Evolutionary conservation across 2,329 filamentous ascomycete species (phyloP).

Genomic region (Diplocarpon mali): DNA sequence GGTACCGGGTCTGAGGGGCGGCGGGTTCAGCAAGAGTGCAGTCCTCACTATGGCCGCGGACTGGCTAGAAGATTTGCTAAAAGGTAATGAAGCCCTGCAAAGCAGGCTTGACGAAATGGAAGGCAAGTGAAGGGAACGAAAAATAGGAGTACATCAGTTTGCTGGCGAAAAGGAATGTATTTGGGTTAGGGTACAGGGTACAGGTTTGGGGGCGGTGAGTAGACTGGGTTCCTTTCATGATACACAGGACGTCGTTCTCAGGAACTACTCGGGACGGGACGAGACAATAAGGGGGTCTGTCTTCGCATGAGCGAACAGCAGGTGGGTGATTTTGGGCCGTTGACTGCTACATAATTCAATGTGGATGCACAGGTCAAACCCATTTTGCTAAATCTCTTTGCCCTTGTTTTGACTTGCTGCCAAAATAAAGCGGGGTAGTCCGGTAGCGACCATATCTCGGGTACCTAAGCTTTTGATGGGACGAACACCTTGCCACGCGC

Average conservation of each 20-base stretch:
- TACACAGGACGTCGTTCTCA: slow-evolving; percentile 6
- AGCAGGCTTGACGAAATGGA: slow-evolving; percentile 40
- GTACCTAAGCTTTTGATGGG: no score
- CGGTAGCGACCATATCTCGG: no score
- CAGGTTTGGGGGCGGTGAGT: not conserved
- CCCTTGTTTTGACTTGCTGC: no score
- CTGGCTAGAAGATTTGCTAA: slow-evolving; percentile 63
- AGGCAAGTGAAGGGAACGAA: slow-evolving; percentile 7
- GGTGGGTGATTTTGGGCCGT: no score
- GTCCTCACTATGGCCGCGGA: slow-evolving; percentile 66
- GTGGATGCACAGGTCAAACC: no score
- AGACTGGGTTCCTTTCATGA: slow-evolving; percentile 6
- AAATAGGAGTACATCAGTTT: not conserved
- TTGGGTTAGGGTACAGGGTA: slow-evolving; percentile 1
- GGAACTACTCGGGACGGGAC: no score
- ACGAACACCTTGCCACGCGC: no score
- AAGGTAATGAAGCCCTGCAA: slow-evolving; percentile 53
- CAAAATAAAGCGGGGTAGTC: no score
- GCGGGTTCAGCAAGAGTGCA: slow-evolving; percentile 73
- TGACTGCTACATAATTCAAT: no score
- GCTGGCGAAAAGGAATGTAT: slow-evolving; percentile 2
- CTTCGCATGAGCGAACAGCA: no score
- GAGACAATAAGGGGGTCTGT: no score
- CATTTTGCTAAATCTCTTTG: no score
- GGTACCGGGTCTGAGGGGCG: slow-evolving; percentile 62